These are phyloP conservation scores for Trypanosoma platydactyli DNA, from an alignment of 208 protist genomes.

Conservation along the genomic window DNA sequence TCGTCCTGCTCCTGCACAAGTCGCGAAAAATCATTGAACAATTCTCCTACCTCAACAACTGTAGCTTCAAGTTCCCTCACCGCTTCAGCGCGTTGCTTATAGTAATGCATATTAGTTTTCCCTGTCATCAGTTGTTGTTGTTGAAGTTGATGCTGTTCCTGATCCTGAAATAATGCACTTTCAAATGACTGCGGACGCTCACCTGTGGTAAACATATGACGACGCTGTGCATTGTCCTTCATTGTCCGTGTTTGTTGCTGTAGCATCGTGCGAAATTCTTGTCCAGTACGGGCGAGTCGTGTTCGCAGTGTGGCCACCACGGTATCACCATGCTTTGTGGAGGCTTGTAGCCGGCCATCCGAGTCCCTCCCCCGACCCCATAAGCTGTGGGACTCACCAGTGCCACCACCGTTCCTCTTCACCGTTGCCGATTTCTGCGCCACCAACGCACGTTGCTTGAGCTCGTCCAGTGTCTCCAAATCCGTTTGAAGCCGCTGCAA, in stretches of 20 bases:
- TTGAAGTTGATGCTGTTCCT: constrained; percentile 70
- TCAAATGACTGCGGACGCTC: constrained; percentile 83
- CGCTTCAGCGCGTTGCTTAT: constrained; percentile 76
- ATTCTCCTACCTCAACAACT: constrained; percentile 86
- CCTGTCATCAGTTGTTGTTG: constrained; percentile 64
- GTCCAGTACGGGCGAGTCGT: constrained; percentile 69
- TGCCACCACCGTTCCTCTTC: constrained; percentile 1
- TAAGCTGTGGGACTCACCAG: constrained; percentile 26
- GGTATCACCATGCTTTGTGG: constrained; percentile 39
- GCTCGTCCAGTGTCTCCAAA: constrained; percentile 68
- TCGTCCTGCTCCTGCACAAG: constrained; percentile 94
- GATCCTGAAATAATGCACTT: constrained; percentile 88
- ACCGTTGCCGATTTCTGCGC: constrained; percentile 47
- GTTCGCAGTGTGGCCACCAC: constrained; percentile 81
- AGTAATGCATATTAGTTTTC: constrained; percentile 78
- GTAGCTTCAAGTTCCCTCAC: constrained; percentile 87
- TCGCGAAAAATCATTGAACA: constrained; percentile 92
- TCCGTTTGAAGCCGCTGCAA: constrained; percentile 81
- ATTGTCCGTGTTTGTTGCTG: constrained; percentile 78
- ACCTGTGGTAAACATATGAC: constrained; percentile 77
- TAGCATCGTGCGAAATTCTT: constrained; percentile 81
- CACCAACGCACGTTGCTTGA: constrained; percentile 59
- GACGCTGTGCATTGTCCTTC: constrained; percentile 72
- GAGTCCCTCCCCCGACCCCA: constrained; percentile 17
- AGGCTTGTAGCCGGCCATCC: constrained; percentile 22